Evolutionary conservation across 352 stramenopile species (phyloP), one percentile per base, ranked within the genome.

Genomic region (Phytophthora pistaciae): DNA sequence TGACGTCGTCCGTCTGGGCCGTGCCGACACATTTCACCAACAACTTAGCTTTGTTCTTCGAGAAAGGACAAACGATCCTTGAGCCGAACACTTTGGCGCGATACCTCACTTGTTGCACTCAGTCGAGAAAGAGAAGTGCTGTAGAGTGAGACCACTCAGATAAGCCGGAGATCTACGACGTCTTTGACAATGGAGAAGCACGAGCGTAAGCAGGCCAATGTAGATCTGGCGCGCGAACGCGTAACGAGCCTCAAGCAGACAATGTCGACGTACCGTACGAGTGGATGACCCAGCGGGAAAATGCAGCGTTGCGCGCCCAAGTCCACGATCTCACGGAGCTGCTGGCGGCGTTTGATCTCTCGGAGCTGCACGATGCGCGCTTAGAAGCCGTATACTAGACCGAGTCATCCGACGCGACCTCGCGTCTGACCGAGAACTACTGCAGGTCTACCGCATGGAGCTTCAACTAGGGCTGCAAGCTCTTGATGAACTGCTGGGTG

Each of bases 291-390:
- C 18, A 61, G 29, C 57, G 44, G 48, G 59, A 76, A 18, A 70
- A 65, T 54, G 42, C 53, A 18, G 72, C 46, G 16, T 61, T 79
- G 42, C 58, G 68, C 25, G 62, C 54, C 25, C 72, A 79, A 61
- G 58, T 79, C 9, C 63, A 76, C 25, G 72, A 79, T 20, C 59
- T 76, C 8, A 73, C 58, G 4, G 67, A 79, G 40, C 25, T 79
- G 5, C 23, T 76, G 20, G 72, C 72, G 31, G 68, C 52, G 21
- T 79, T 74, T 56, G 60, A 79, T 64, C 72, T 77, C 1, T 76
- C 58, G n/a, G 62, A 62, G 36, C 27, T 79, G 3, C 40, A 73
- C 10, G 59, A 76, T 52, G 40, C 38, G 23, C 63, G 76, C 23
- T 27, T 79, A 38, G 68, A 52, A 0, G 46, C 31, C 18, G 68